phyloP scores from a whole-genome alignment of 345 rosid species.

The Geranium rotundifolium region DNA sequence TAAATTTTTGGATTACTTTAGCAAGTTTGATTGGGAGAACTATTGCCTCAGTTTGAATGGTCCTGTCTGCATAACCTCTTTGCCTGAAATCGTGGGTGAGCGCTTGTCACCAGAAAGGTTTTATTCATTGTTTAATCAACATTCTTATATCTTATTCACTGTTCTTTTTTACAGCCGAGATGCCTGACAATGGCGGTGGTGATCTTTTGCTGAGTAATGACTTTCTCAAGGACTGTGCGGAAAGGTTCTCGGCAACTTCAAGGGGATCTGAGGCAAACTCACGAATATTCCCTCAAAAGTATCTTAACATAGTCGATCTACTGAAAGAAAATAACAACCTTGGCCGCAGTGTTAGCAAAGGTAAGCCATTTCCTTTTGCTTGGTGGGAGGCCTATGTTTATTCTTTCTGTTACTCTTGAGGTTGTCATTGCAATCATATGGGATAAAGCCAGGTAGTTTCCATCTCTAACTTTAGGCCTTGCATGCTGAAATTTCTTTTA shows the following conservation, averaged over 20 bases:
- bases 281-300: slow-evolving; percentile 51
- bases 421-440: too few relatives aligned
- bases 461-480: background rate
- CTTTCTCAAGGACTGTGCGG: slow-evolving; percentile 48
- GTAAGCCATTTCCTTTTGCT: slow-evolving; percentile 21
- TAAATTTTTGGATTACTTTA: slow-evolving; percentile 81
- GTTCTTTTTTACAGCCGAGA: slow-evolving; percentile 31
- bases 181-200: slow-evolving; percentile 40
- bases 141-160: background rate
- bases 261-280: slow-evolving; percentile 45
- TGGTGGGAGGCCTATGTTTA: background rate
- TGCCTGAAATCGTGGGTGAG: slow-evolving; percentile 66
- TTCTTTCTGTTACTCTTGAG: too few relatives aligned
- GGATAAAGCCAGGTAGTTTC: too few relatives aligned
- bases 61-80: slow-evolving; percentile 47
- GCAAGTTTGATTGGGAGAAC: slow-evolving; percentile 95
- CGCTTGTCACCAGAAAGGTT: background rate
- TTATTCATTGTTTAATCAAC: background rate
- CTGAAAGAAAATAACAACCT: slow-evolving; percentile 76
- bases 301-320: slow-evolving; percentile 82
- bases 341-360: slow-evolving; percentile 96
- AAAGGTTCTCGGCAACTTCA: slow-evolving; percentile 45
- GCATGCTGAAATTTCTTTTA: background rate
- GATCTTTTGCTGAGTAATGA: slow-evolving; percentile 55
- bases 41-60: slow-evolving; percentile 78